Evolutionary conservation across 352 stramenopile genomes (phyloP).

Genomic region (Phytophthora europaea): DNA sequence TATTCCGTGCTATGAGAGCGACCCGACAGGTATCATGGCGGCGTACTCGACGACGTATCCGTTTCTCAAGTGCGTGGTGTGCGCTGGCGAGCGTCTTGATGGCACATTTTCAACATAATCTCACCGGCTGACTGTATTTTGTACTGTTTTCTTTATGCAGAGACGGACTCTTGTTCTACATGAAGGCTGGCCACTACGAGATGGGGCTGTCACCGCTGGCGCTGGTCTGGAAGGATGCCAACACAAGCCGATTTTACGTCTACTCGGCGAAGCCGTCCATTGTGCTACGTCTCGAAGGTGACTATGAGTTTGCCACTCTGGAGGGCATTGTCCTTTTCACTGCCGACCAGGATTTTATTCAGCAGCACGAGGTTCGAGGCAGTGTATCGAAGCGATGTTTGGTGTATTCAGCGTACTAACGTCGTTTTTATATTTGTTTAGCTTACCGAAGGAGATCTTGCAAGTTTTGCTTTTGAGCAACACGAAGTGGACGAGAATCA

Average conservation of each 20-base stretch:
- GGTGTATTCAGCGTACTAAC: neutral
- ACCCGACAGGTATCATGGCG: slow-evolving; percentile 71
- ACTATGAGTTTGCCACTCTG: slow-evolving; percentile 68
- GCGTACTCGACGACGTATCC: slow-evolving; percentile 86
- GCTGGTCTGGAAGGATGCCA: slow-evolving; percentile 92
- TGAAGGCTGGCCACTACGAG: slow-evolving; percentile 92
- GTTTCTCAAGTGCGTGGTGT: slow-evolving; percentile 82
- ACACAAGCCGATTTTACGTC: slow-evolving; percentile 86
- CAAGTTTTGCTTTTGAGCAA: slow-evolving; percentile 82
- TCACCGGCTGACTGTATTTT: neutral
- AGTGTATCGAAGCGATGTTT: neutral
- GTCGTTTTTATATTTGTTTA: slow-evolving; percentile 19
- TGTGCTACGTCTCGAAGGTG: slow-evolving; percentile 67
- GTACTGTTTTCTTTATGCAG: slow-evolving; percentile 36
- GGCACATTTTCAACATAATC: neutral
- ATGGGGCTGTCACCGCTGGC: slow-evolving; percentile 87
- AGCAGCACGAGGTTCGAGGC: slow-evolving; percentile 69
- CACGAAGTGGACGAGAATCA: slow-evolving; percentile 61
- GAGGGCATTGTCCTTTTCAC: slow-evolving; percentile 76
- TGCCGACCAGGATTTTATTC: slow-evolving; percentile 55
- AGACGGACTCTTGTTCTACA: slow-evolving; percentile 92
- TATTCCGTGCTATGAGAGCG: slow-evolving; percentile 89
- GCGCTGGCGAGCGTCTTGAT: neutral
- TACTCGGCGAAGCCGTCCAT: slow-evolving; percentile 80
- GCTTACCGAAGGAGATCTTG: slow-evolving; percentile 81